Evolutionary conservation across 2,329 filamentous ascomycete species (phyloP).

Genomic region (Ceratocystis papillata): DNA sequence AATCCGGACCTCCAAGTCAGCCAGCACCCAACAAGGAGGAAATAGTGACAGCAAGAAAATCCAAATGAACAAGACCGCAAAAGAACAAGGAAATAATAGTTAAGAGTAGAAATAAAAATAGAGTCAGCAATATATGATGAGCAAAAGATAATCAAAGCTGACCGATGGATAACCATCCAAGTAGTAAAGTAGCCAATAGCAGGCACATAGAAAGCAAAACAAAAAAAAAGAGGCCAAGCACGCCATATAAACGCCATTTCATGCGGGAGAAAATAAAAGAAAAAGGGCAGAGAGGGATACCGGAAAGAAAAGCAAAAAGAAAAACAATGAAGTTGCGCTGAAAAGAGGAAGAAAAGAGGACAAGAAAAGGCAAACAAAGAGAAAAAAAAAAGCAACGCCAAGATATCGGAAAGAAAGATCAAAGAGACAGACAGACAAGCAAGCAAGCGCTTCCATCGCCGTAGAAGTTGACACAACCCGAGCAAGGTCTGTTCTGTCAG

Average conservation of each 20-base stretch:
- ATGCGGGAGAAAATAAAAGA: slow-evolving; percentile 17
- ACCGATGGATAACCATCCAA: not conserved
- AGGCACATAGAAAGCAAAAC: not conserved
- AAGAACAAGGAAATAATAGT: slow-evolving; percentile 1
- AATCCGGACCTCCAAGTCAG: not conserved
- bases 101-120: not conserved
- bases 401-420: not conserved
- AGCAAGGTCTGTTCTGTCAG: slow-evolving; percentile 12
- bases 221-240: not conserved
- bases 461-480: no score
- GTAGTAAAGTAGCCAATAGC: not conserved
- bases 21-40: not conserved
- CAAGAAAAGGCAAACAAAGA: slow-evolving; percentile 20
- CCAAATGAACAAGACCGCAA: not conserved
- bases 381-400: not conserved
- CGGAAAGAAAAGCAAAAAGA: slow-evolving; percentile 3
- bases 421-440: slow-evolving; percentile 8
- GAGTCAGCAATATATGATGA: not conserved
- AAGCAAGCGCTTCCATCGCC: not conserved
- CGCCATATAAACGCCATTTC: slow-evolving; percentile 22
- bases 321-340: slow-evolving; percentile 11
- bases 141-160: not conserved
- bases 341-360: slow-evolving; percentile 25
- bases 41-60: not conserved
- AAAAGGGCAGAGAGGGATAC: not conserved